Evolutionary conservation across 2,329 filamentous ascomycete genomes (phyloP), one percentile per base, ranked within the genome.

Genomic region (Cordyceps pruinosa): DNA sequence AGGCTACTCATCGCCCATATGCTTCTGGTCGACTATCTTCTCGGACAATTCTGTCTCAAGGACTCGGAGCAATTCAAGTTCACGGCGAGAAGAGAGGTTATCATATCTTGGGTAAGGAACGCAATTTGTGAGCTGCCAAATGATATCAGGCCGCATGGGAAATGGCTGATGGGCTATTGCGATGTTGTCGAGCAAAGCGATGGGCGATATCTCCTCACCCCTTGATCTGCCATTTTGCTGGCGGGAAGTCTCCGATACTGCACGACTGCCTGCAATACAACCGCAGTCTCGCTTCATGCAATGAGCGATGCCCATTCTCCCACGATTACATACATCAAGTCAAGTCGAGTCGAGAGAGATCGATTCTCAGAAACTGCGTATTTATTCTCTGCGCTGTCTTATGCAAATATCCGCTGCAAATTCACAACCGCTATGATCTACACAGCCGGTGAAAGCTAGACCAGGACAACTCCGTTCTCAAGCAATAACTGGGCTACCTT

Each of bases 1-100:
- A 70, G 72, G 56, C 62, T 75, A 0, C 63, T 74, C 1, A 63
- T 72, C 19, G 65, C 70, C 2, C 71, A 74, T 58, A 69, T 70
- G 59, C 67, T 72, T n/a, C 61, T 75, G 4, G 51, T 67, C 2
- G 67, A 70, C 25, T 69, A 69, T 34, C 46, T 69, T 0, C 58
- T 69, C 6, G 66, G 64, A 1, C 60, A 58, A n/a, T 65, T 60
- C 39, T 65, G 64, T 21, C 57, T 68, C 26, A 54, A 61, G 1
- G 58, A 59, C 4, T 39, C 56, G 4, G 61, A 66, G 30, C 56
- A 59, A 21, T 64, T 64, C 19, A 66, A 61, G 23, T 64, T 59
- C 15, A 52, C 62, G 2, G 66, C 63, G 0, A 60, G 66, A 15
- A 64, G 66, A 39, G 59, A 60, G 5, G 61, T 64, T 44, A 60